Conservation (phyloP, 495 filamentous ascomycete genomes). For the Talaromyces thailandensis region DNA sequence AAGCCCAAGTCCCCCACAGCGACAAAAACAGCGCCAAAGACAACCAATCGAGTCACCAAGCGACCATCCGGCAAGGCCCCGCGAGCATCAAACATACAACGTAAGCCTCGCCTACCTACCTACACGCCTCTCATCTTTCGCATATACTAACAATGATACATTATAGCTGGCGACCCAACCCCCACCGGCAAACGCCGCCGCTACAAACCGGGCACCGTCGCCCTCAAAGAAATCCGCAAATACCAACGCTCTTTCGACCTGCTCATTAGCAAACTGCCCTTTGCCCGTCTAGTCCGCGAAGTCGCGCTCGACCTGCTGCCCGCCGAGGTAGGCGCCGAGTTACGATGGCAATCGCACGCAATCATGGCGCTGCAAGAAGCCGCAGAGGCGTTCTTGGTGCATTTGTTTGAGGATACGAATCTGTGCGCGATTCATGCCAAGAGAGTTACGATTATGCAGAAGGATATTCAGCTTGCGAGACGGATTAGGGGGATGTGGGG, state of each 20-base stretch:
- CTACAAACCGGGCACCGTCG: slow-evolving; percentile 78
- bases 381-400: slow-evolving; percentile 84
- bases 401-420: slow-evolving; percentile 93
- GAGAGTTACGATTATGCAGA: slow-evolving; percentile 95
- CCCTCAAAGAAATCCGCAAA: slow-evolving; percentile 75
- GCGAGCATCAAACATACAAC: slow-evolving; percentile 26
- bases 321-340: slow-evolving; percentile 41
- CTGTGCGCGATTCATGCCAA: slow-evolving; percentile 94
- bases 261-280: slow-evolving; percentile 72
- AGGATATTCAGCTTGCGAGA: slow-evolving; percentile 85
- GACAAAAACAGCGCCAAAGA: slow-evolving; percentile 5
- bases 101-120: slow-evolving; percentile 26
- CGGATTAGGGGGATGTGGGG: slow-evolving; percentile 69
- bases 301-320: slow-evolving; percentile 56
- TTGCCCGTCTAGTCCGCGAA: slow-evolving; percentile 83
- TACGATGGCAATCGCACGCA: slow-evolving; percentile 89
- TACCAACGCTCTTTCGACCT: slow-evolving; percentile 81
- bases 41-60: slow-evolving; percentile 13
- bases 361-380: slow-evolving; percentile 88
- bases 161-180: slow-evolving; percentile 61
- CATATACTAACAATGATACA: not conserved
- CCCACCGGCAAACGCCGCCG: slow-evolving; percentile 54
- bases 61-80: slow-evolving; percentile 12
- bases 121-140: not conserved
- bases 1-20: not conserved